Evolutionary conservation across 441 rosid species (phyloP).

Genomic region (Populus hybrid): DNA sequence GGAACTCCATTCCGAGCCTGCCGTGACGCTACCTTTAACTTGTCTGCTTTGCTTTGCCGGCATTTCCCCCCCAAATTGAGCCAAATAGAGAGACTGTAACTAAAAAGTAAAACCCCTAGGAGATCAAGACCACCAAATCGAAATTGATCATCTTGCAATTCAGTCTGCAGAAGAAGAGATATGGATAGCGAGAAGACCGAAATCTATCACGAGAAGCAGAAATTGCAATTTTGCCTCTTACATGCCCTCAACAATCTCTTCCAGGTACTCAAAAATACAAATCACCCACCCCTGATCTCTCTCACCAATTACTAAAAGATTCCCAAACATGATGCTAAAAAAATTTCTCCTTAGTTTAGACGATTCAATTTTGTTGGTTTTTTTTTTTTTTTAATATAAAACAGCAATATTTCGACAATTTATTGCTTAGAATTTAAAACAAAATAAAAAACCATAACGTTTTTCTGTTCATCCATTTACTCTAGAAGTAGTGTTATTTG

Average conservation of each 20-base stretch:
- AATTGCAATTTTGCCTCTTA: slow-evolving; percentile 73
- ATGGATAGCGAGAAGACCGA: slow-evolving; percentile 40
- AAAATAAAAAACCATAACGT: not conserved
- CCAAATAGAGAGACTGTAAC: not conserved
- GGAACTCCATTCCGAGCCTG: not conserved
- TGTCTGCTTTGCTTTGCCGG: not conserved
- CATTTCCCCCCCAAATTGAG: not conserved
- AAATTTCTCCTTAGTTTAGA: no score
- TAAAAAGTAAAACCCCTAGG: not conserved
- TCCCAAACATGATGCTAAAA: no score
- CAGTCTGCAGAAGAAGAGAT: not conserved
- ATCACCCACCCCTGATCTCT: not conserved
- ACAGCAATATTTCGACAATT: not conserved
- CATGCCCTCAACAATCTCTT: slow-evolving; percentile 93
- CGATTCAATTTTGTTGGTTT: not conserved
- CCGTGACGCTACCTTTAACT: not conserved
- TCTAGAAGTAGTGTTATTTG: not conserved
- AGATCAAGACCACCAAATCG: not conserved
- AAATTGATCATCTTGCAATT: not conserved
- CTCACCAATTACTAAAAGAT: not conserved
- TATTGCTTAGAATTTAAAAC: not conserved
- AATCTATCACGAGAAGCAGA: slow-evolving; percentile 84
- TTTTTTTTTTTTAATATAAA: no score
- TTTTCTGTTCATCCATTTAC: not conserved
- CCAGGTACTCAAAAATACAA: slow-evolving; percentile 48